These are phyloP conservation scores for Dipteronia dyeriana DNA, from an alignment of 345 rosid species.

Conservation along the genomic window DNA sequence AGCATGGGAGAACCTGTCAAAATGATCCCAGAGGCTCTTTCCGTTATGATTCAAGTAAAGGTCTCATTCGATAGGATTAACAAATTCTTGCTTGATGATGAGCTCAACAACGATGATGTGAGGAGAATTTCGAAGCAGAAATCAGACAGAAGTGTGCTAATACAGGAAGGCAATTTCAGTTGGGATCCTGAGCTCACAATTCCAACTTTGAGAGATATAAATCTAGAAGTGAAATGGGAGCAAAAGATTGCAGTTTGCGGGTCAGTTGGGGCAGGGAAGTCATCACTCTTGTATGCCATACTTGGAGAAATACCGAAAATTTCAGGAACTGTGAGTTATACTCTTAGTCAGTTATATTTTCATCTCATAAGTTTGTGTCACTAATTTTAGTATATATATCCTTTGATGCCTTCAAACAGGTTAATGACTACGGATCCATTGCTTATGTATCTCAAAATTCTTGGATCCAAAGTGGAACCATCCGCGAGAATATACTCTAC, in stretches of 20 bases:
- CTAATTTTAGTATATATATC: slow-evolving; percentile 5
- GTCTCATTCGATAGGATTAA: slow-evolving; percentile 65
- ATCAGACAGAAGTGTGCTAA: slow-evolving; percentile 34
- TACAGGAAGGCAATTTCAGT: slow-evolving; percentile 60
- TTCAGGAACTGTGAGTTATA: slow-evolving; percentile 62
- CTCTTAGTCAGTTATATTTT: background rate
- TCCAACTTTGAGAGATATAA: slow-evolving; percentile 45
- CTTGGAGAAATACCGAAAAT: slow-evolving; percentile 70
- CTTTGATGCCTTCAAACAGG: slow-evolving; percentile 37
- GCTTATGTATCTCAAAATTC: slow-evolving; percentile 82
- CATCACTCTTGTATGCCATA: slow-evolving; percentile 64
- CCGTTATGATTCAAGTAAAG: slow-evolving; percentile 66
- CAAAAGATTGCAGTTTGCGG: slow-evolving; percentile 83
- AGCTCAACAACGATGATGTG: slow-evolving; percentile 41
- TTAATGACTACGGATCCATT: slow-evolving; percentile 48
- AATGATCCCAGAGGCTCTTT: slow-evolving; percentile 74
- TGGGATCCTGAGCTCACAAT: slow-evolving; percentile 58
- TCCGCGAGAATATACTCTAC: slow-evolving; percentile 65
- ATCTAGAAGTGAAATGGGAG: slow-evolving; percentile 45
- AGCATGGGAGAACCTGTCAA: slow-evolving; percentile 68
- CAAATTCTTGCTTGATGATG: slow-evolving; percentile 61
- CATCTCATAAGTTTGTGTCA: background rate
- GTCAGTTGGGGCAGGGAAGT: slow-evolving; percentile 78
- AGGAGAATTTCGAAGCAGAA: slow-evolving; percentile 27
- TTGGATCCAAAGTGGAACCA: slow-evolving; percentile 86